Evolutionary conservation across 176 grass and related monocot genomes (phyloP).

Genomic region (Avena insularis): DNA sequence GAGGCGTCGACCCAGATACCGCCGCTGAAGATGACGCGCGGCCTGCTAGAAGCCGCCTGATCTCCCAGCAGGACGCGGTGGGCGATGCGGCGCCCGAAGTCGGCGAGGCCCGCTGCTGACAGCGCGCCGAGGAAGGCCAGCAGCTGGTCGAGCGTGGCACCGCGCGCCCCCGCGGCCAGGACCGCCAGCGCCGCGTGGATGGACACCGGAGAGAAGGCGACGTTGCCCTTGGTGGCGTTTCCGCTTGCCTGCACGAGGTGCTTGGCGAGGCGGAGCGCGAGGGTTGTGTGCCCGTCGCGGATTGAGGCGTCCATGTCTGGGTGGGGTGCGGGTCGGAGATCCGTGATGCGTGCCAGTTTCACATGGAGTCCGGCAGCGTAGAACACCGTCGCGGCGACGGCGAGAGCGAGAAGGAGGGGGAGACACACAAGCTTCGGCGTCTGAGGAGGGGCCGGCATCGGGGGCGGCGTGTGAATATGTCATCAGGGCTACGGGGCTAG

Average conservation of each 20-base stretch:
- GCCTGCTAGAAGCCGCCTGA: neutral
- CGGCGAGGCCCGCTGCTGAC: neutral
- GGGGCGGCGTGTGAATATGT: no score
- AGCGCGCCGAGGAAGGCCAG: constrained; percentile 21
- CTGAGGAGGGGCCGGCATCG: no score
- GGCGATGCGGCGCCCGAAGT: neutral
- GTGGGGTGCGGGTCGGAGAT: neutral
- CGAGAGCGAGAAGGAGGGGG: neutral
- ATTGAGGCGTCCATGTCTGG: neutral
- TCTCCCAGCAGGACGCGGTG: no score
- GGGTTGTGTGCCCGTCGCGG: constrained; percentile 29
- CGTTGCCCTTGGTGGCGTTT: neutral
- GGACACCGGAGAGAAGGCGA: constrained; percentile 31
- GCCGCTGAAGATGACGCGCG: constrained; percentile 29
- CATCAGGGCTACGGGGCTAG: no score
- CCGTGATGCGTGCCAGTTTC: neutral
- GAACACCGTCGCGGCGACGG: neutral
- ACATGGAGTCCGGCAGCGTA: neutral
- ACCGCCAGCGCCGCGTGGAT: constrained; percentile 29
- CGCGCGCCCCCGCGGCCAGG: neutral
- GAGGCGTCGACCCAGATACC: constrained; percentile 21
- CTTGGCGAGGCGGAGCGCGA: constrained; percentile 34
- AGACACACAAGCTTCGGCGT: neutral
- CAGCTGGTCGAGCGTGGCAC: constrained; percentile 28
- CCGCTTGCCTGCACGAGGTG: neutral